phyloP scores from a whole-genome alignment of 2,329 filamentous ascomycete species.

The Apiospora malaysiana region DNA sequence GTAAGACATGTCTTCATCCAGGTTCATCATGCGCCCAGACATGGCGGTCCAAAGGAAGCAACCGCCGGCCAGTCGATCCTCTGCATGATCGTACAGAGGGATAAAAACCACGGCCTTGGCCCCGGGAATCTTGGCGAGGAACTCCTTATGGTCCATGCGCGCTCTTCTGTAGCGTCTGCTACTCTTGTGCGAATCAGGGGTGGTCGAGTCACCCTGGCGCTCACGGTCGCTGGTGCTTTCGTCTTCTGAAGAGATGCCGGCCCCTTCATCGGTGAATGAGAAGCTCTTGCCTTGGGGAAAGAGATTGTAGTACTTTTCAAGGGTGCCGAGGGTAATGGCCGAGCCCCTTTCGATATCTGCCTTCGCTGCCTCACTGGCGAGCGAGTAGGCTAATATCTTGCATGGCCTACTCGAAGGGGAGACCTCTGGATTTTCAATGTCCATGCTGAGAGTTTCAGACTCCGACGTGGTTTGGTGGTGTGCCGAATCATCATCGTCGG shows the following conservation, averaged over 20 bases:
- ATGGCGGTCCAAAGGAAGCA: conserved; percentile 45
- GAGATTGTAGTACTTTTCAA: conserved; percentile 39
- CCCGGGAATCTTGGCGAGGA: conserved; percentile 41
- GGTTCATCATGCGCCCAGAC: conserved; percentile 42
- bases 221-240: conserved; percentile 31
- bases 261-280: conserved; percentile 39
- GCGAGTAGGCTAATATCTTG: conserved; percentile 37
- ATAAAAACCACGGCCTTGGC: conserved; percentile 44
- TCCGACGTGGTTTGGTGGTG: conserved; percentile 3
- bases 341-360: conserved; percentile 36
- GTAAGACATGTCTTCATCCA: conserved; percentile 41
- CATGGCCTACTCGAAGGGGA: conserved; percentile 36
- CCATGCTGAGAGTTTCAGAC: conserved; percentile 33
- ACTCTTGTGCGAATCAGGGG: conserved; percentile 5
- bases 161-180: conserved; percentile 27
- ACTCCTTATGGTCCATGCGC: conserved; percentile 40
- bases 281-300: conserved; percentile 40
- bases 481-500: conserved; percentile 9
- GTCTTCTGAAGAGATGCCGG: conserved; percentile 39
- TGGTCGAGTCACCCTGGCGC: conserved; percentile 4
- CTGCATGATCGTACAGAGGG: conserved; percentile 43
- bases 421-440: conserved; percentile 39
- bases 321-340: conserved; percentile 35
- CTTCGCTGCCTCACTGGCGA: conserved; percentile 34
- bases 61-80: conserved; percentile 42